A percentile compares a stretch with the other conserved stretches of the same genome.
Conservation (phyloP, 2,329 filamentous ascomycete species). For the Simplicillium aogashimaense region DNA sequence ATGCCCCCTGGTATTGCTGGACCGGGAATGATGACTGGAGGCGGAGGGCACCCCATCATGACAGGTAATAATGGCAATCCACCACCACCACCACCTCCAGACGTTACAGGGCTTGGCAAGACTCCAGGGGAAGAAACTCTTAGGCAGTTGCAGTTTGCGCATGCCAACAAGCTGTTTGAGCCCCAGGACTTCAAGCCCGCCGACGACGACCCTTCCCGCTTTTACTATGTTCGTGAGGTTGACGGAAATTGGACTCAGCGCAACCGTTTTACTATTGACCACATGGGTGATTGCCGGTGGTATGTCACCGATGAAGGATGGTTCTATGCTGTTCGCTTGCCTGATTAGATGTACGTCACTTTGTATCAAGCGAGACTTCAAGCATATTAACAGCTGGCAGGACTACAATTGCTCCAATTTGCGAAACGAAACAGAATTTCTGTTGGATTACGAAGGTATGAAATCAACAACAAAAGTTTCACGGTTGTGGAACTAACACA, state of each 20-base stretch:
- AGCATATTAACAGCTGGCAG: too few species aligned
- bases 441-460: too few species aligned
- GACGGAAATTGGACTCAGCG: conserved; percentile 51
- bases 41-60: conserved; percentile 20
- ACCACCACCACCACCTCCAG: conserved; percentile 17
- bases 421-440: too few species aligned
- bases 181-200: conserved; percentile 54
- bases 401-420: too few species aligned
- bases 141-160: conserved; percentile 38
- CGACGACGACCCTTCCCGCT: conserved; percentile 48
- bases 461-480: too few species aligned
- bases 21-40: conserved; percentile 11
- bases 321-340: conserved; percentile 51
- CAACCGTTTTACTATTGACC: conserved; percentile 50
- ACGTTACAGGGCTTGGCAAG: conserved; percentile 41
- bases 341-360: conserved; percentile 16
- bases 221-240: conserved; percentile 52
- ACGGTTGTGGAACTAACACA: too few species aligned
- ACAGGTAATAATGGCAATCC: conserved; percentile 30
- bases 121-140: conserved; percentile 36
- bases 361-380: too few species aligned
- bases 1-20: background rate
- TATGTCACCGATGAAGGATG: conserved; percentile 45
- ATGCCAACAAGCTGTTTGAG: conserved; percentile 39
- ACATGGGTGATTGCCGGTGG: conserved; percentile 47